A percentile compares a stretch with the other conserved stretches of the same genome.
Evolutionary conservation across 257 asterid genomes (phyloP).

Genomic region (Nicotiana tomentosiformis): DNA sequence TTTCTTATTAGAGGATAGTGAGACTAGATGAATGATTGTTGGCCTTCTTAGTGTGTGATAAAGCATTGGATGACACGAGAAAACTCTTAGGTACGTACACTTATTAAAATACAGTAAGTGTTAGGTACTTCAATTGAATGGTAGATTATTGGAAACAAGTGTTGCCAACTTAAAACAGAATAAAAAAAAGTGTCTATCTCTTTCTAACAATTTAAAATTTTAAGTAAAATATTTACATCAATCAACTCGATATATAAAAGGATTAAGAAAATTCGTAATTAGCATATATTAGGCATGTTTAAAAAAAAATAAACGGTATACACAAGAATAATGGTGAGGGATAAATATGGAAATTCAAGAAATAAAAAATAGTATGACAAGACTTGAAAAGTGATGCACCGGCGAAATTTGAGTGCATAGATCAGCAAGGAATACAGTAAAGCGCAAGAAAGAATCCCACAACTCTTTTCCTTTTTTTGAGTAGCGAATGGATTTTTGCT

Average conservation of each 20-base stretch:
- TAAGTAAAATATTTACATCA: too few species aligned
- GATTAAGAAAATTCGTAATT: too few species aligned
- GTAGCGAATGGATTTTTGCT: not conserved
- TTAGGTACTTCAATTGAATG: not conserved
- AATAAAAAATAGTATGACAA: not conserved
- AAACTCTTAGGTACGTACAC: not conserved
- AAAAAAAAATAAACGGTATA: not conserved
- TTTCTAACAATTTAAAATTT: too few species aligned
- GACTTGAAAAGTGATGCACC: conserved; percentile 26
- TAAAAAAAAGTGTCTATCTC: too few species aligned
- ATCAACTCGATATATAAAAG: too few species aligned
- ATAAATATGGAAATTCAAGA: not conserved
- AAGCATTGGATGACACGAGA: not conserved
- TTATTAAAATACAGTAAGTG: not conserved
- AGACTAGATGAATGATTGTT: not conserved
- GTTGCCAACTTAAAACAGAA: not conserved
- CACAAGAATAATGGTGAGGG: not conserved
- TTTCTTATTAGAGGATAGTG: not conserved
- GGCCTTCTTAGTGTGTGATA: not conserved
- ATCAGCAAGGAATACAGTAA: conserved; percentile 18
- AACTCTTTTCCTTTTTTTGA: not conserved
- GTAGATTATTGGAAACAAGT: not conserved
- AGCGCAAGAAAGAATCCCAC: conserved; percentile 34
- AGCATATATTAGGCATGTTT: too few species aligned
- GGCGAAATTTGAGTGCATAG: conserved; percentile 15